Base-by-base conservation (phyloP, 1,284 basidiomycete genomes). In the Trichosporon ovoides region DNA sequence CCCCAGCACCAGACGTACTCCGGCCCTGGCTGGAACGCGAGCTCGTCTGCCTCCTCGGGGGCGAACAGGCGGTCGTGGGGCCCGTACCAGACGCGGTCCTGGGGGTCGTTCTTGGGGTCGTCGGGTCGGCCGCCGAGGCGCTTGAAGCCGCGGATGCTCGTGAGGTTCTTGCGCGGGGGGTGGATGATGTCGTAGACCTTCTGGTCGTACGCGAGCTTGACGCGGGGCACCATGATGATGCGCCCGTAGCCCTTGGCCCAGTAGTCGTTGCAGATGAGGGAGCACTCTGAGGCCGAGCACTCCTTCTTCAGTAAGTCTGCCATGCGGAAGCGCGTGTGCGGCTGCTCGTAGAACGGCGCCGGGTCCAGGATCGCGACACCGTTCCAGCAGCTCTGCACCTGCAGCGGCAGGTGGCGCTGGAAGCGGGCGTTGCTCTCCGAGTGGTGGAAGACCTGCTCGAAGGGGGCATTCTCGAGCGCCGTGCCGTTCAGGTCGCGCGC, bases 321-420 rank as follows among this genome's bases (percentile, higher is more conserved):
- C 93, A 97, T 96, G 46, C 93, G 83, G 84, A 97, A 97, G 60
- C 85, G 83, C 57, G 95, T 88, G 68, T 89, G 88, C 3, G 91
- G 89, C 1, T 88, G 87, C 2, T 83, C 81, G 78, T 97, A 97
- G 78, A 96, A 88, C 3, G 93, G 92, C 9, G 87, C 91, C 0
- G 93, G 91, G 75, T 96, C 93, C 51, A 96, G 83, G 3, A 97
- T 81, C 19, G 92, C 92, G 64, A 96, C 87, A 36, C 93, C 93
- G 75, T 96, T 96, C 93, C 93, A 96, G 78, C 93, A 97, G 4
- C 88, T 88, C 78, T 96, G 93, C 20, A 96, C 91, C 76, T 97
- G 93, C 31, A 96, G 81, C 1, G 93, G 93, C 0, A 97, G 81
- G 75, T 97, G 93, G 35, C 84, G 81, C 76, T 91, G 88, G 83